Base-by-base conservation (phyloP, 441 rosid species). In the Raphanus hybrid region DNA sequence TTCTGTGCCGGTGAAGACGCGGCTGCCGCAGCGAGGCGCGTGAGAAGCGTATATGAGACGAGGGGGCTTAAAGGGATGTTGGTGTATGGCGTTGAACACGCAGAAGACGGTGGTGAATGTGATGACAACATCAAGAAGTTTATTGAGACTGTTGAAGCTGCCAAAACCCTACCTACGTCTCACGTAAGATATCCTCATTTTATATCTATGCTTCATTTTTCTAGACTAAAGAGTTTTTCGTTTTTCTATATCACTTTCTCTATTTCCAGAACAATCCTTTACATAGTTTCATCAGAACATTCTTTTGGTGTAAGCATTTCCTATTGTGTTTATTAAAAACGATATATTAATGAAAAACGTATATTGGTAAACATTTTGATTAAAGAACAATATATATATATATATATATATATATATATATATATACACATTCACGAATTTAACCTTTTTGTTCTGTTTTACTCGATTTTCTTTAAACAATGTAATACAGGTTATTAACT, bases 1-100 rank as follows among this genome's bases (percentile, higher is more conserved):
- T 94, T 94, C 48, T 92, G 95, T 3, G 97, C 90, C 0, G 97
- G 98, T 0, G 97, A 92, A 78, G 76, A 76, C 15, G 68, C 81
- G 0, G 62, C 15, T 3, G 89, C 83, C 67, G 94, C 86, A 0
- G 86, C 60, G 6, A 34, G 69, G 41, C 80, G 84, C 45, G 78
- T 89, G 14, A 69, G 32, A 71, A 85, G 41, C 71, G 32, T 87
- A n/a, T 81, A 87, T 62, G 86, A 82, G 64, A 77, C 78, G 0
- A 72, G 85, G 8, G 95, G 97, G 1, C 70, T 94, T 61, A 82
- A 89, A 74, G 91, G 87, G 45, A 92, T 94, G 95, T 75, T 92
- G 67, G 87, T 83, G 68, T 94, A 85, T 20, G 91, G 97, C 1
- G 90, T 85, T 1, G 98, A 94, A 57, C 93, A 88, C 27, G 84